These are phyloP conservation scores for Solanum chilense DNA, from an alignment of 257 asterid genomes.

Conservation along the genomic window DNA sequence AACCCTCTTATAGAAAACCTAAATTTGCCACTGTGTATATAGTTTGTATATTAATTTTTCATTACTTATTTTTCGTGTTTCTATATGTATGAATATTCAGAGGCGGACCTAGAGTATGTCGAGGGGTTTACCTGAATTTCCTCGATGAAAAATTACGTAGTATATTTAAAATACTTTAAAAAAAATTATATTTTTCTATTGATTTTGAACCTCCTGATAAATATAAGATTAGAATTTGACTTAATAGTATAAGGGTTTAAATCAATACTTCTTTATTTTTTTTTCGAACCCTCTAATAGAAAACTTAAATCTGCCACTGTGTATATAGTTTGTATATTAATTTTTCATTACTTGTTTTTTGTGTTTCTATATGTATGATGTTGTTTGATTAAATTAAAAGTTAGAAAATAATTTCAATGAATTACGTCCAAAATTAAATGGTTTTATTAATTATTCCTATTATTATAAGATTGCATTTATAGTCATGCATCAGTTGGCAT, in stretches of 20 bases:
- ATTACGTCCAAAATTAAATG: not conserved
- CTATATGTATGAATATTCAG: too few species aligned
- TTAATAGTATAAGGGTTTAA: fast-evolving
- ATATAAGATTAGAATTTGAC: too few species aligned
- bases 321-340: too few species aligned
- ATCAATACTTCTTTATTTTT: too few species aligned
- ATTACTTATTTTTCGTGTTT: too few species aligned
- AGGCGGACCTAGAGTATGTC: not conserved
- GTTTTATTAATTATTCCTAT: not conserved
- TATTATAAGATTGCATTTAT: not conserved
- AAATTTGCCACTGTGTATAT: too few species aligned
- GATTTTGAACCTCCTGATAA: fast-evolving
- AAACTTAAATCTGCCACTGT: too few species aligned
- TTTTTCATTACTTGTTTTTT: too few species aligned
- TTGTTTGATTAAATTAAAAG: not conserved
- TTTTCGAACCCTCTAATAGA: too few species aligned
- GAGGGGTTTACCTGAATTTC: fast-evolving
- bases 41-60: too few species aligned
- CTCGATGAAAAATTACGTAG: fast-evolving
- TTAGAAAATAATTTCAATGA: not conserved
- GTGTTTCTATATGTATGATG: not conserved
- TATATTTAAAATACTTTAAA: fast-evolving
- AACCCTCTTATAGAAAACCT: too few species aligned
- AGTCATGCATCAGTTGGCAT: not conserved
- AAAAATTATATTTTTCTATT: too few species aligned